phyloP scores from a whole-genome alignment of 2,329 filamentous ascomycete species.

The Ambrosiella xylebori region DNA sequence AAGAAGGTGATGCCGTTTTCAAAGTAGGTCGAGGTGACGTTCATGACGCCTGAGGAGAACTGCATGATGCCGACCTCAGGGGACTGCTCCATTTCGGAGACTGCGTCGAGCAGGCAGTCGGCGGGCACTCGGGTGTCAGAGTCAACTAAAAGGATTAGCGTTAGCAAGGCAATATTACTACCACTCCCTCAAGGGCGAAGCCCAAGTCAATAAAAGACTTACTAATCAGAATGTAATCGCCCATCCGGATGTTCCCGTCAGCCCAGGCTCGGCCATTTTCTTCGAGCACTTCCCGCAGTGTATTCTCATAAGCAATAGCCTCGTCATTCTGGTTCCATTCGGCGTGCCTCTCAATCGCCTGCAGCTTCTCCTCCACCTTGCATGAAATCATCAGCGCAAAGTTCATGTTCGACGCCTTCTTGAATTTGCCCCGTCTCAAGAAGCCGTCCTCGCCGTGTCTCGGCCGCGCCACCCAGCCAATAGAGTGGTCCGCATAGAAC shows the following conservation, averaged over 20 bases:
- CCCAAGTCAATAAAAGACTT: not conserved
- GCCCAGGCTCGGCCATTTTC: conserved; percentile 59
- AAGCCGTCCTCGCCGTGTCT: conserved; percentile 47
- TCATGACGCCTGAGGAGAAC: conserved; percentile 63
- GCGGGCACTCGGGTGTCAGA: conserved; percentile 63
- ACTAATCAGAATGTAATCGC: conserved; percentile 53
- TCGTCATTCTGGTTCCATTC: conserved; percentile 55
- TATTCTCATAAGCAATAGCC: conserved; percentile 45
- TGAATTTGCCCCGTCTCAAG: conserved; percentile 43
- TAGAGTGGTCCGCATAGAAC: conserved; percentile 51
- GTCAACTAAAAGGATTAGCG: conserved; percentile 29
- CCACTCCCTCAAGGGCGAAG: not conserved
- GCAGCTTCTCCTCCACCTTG: conserved; percentile 53
- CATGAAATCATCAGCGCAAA: conserved; percentile 50
- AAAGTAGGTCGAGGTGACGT: conserved; percentile 57
- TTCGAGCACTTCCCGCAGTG: conserved; percentile 48
- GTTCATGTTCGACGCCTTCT: conserved; percentile 61
- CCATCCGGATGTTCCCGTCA: conserved; percentile 70
- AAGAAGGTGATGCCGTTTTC: conserved; percentile 56
- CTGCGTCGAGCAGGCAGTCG: conserved; percentile 63
- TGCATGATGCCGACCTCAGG: conserved; percentile 67
- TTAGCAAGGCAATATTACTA: not conserved
- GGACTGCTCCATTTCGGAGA: conserved; percentile 66
- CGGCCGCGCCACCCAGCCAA: conserved; percentile 52
- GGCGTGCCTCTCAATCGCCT: conserved; percentile 34